These are phyloP conservation scores for Penicillium samsonianum DNA, from an alignment of 495 filamentous ascomycete genomes.

Conservation along the genomic window DNA sequence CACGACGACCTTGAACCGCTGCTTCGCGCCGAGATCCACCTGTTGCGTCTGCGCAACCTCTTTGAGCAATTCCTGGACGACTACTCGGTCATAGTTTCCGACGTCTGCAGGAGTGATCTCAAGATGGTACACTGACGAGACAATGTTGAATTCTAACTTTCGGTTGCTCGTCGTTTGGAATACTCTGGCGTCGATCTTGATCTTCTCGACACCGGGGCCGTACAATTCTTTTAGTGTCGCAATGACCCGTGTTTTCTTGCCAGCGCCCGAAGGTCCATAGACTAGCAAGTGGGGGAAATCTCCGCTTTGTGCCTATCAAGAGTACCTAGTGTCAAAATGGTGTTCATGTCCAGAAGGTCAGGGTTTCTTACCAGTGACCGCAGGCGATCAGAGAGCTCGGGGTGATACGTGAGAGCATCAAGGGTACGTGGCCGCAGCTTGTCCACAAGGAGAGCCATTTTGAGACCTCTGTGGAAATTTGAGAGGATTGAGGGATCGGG, in stretches of 20 bases:
- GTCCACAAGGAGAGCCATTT: constrained; percentile 85
- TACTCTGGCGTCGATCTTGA: constrained; percentile 93
- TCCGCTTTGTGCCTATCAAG: constrained; percentile 79
- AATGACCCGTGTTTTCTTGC: constrained; percentile 96
- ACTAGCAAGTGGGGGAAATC: constrained; percentile 97
- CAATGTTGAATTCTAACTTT: constrained; percentile 98
- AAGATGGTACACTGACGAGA: constrained; percentile 91
- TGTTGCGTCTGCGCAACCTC: constrained; percentile 99
- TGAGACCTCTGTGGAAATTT: constrained; percentile 1
- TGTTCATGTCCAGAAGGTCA: neutral
- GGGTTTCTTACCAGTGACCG: constrained; percentile 72
- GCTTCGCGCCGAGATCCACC: constrained; percentile 83
- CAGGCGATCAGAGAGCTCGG: constrained; percentile 83
- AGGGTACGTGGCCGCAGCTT: constrained; percentile 90
- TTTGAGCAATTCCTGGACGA: constrained; percentile 92
- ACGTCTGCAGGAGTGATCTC: constrained; percentile 98
- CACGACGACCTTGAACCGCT: constrained; percentile 96
- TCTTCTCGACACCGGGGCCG: constrained; percentile 91
- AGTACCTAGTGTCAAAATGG: neutral
- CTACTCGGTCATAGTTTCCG: constrained; percentile 93
- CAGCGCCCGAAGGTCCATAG: constrained; percentile 93
- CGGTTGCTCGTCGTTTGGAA: constrained; percentile 95
- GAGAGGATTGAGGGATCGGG: constrained; percentile 3
- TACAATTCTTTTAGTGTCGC: constrained; percentile 91
- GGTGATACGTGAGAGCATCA: constrained; percentile 83